A percentile compares a stretch with the other conserved stretches of the same genome.
Evolutionary conservation across 169 alveolate species (phyloP).

Genomic region (Fabrea salina): DNA sequence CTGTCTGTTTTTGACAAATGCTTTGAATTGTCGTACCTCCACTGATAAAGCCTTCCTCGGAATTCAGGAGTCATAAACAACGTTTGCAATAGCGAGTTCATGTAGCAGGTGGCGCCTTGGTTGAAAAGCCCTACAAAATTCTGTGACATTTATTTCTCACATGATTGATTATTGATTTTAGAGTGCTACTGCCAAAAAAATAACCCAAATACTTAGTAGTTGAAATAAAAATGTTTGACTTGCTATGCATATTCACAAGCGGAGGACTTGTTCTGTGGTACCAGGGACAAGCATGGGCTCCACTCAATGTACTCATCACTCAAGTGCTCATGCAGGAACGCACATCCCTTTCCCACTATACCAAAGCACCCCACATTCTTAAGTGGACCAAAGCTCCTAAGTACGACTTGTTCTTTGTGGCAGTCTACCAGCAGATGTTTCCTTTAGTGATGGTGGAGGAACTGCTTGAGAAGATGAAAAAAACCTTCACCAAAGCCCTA

Average conservation of each 20-base stretch:
- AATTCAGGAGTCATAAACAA: constrained; percentile 86
- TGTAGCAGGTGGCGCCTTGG: constrained; percentile 85
- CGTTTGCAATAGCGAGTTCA: constrained; percentile 79
- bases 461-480: constrained; percentile 13
- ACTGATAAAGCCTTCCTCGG: constrained; percentile 66
- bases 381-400: constrained; percentile 22
- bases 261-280: constrained; percentile 30
- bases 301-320: constrained; percentile 11
- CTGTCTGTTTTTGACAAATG: constrained; percentile 64
- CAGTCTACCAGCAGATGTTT: constrained; percentile 19
- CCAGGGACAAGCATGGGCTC: constrained; percentile 23
- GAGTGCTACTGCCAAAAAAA: too few relatives aligned
- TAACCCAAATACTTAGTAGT: too few relatives aligned
- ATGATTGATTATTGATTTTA: too few relatives aligned
- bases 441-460: constrained; percentile 5
- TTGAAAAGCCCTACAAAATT: constrained; percentile 69
- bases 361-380: background rate
- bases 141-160: too few relatives aligned
- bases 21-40: constrained; percentile 59
- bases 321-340: constrained; percentile 18
- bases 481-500: background rate
- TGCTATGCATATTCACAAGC: constrained; percentile 22
- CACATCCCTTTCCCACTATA: background rate
- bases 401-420: constrained; percentile 2
- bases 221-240: constrained; percentile 34